Evolutionary conservation across 2,329 filamentous ascomycete species (phyloP).

Genomic region (Tolypocladium pustulatum): DNA sequence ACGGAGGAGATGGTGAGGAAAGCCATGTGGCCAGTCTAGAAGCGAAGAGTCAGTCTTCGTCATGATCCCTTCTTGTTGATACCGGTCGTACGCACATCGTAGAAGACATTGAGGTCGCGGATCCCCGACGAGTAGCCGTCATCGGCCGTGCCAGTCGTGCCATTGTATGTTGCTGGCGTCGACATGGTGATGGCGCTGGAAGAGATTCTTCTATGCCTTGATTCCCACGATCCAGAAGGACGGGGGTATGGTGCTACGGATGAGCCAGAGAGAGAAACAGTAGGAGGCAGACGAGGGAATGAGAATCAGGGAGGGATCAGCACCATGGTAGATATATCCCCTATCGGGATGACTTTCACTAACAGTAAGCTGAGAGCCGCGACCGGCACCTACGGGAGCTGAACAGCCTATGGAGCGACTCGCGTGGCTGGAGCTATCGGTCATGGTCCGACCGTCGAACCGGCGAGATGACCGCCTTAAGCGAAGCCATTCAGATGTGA

Average conservation of each 20-base stretch:
- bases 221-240: not conserved
- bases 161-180: slow-evolving; percentile 33
- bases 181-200: slow-evolving; percentile 8
- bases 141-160: slow-evolving; percentile 36
- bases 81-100: slow-evolving; percentile 48
- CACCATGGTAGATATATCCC: not conserved
- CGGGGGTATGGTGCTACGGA: not conserved
- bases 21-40: slow-evolving; percentile 66
- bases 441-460: not conserved
- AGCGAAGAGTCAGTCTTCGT: not conserved
- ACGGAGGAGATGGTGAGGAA: slow-evolving; percentile 71
- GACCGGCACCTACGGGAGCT: not conserved
- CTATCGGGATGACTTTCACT: not conserved
- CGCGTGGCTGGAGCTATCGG: not conserved
- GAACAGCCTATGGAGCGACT: not conserved
- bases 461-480: not conserved
- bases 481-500: not conserved
- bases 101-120: slow-evolving; percentile 76
- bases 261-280: not conserved
- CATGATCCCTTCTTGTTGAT: not conserved
- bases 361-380: not conserved
- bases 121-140: slow-evolving; percentile 37
- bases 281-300: not conserved
- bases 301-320: not conserved
- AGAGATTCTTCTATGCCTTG: not conserved